Conservation (phyloP, 352 stramenopile genomes). For the Pythium sukuiense region DNA sequence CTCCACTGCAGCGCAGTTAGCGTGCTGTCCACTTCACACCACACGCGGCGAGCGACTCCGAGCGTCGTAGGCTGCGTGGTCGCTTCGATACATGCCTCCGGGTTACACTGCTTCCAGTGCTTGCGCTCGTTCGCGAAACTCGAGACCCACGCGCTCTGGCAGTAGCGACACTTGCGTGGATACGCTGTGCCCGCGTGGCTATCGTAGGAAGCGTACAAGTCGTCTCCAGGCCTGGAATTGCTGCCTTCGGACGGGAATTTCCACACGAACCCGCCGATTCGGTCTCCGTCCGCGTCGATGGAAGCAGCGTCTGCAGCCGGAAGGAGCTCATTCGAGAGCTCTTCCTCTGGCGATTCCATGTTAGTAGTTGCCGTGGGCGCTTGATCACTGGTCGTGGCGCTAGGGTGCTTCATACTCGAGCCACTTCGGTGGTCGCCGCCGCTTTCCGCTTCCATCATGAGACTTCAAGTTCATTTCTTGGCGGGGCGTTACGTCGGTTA, state of each 20-base stretch:
- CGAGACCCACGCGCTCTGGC: slow-evolving; percentile 28
- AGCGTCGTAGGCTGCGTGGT: slow-evolving; percentile 4
- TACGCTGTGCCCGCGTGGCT: not conserved
- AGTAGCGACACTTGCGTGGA: slow-evolving; percentile 29
- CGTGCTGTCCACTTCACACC: slow-evolving; percentile 53
- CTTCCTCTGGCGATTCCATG: not conserved
- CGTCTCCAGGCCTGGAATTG: slow-evolving; percentile 24
- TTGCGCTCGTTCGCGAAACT: slow-evolving; percentile 27
- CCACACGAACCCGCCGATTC: slow-evolving; percentile 46
- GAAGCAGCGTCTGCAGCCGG: slow-evolving; percentile 2
- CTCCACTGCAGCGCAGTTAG: slow-evolving; percentile 51
- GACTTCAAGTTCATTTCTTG: slow-evolving; percentile 19
- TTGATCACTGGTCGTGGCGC: not conserved
- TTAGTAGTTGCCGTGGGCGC: not conserved
- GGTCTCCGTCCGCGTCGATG: slow-evolving; percentile 22
- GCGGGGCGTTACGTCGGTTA: not conserved
- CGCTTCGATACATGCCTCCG: not conserved
- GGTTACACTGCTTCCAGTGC: slow-evolving; percentile 26
- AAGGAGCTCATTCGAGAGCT: slow-evolving; percentile 8
- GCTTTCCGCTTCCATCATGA: slow-evolving; percentile 1
- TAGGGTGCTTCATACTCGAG: not conserved
- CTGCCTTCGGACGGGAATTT: slow-evolving; percentile 73
- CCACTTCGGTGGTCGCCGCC: slow-evolving; percentile 5
- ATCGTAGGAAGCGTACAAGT: not conserved
- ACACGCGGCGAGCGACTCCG: slow-evolving; percentile 41